Evolutionary conservation across 2,329 filamentous ascomycete genomes (phyloP), one percentile per base, ranked within the genome.

Genomic region (Exophiala sideris): DNA sequence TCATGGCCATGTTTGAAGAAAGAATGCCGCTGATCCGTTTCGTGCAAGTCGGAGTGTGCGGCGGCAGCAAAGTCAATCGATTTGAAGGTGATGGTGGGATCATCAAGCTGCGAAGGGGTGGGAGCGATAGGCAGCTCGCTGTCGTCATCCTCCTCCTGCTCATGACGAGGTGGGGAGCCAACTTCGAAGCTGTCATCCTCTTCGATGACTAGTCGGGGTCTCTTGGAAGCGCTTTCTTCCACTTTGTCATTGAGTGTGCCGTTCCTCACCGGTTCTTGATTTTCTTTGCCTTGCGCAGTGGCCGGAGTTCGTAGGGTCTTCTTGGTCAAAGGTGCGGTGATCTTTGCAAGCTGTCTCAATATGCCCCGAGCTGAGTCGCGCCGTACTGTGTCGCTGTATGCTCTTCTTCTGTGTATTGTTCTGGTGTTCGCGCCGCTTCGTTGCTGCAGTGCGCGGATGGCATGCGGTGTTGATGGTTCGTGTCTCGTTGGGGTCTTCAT

Each of bases 291-390:
- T 56, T 40, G 54, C 35, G 66, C 66, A 33, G 66, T 68, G 56
- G 72, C 68, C 1, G 78, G 77, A 5, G 79, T 79, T 3, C 76
- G 76, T 36, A 72, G 66, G 9, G 76, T 71, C 5, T 73, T 72
- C 54, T 72, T 68, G 2, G 74, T 76, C n/a, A 70, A 64, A 11
- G 73, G 75, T 1, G 79, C 79, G 45, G 82, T 70, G 77, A 78
- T 71, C 72, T 71, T 78, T 48, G 79, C 79, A 7, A 83, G 65
- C 49, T 79, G 76, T 45, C 74, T 71, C 48, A 82, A 64, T 21
- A 79, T 73, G 62, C 81, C 78, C 59, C 81, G 76, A 3, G 79
- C 79, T 5, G 80, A 82, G 64, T 82, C 79, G 38, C 59, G 79
- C 68, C 62, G 79, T 74, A 50, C 76, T 21, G 46, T 42, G 24